These are phyloP conservation scores for Starmera dryadoides DNA, from an alignment of 805 yeast genomes.

Conservation along the genomic window DNA sequence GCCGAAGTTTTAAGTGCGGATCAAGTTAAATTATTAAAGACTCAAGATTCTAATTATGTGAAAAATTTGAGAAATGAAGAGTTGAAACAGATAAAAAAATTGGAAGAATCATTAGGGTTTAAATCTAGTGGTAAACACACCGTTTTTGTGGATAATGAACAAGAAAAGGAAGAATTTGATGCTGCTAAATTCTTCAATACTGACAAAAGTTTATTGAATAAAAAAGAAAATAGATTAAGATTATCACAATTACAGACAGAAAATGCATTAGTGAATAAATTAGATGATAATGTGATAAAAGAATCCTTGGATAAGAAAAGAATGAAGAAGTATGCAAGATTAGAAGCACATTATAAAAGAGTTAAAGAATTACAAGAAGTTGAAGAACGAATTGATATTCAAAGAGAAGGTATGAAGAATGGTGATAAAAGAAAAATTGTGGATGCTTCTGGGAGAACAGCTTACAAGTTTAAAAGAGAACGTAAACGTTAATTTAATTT, in stretches of 20 bases:
- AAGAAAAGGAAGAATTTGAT: conserved; percentile 49
- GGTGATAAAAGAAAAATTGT: conserved; percentile 78
- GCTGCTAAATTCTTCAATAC: conserved; percentile 68
- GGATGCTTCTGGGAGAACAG: conserved; percentile 57
- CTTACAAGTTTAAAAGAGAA: conserved; percentile 80
- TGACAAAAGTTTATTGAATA: conserved; percentile 49
- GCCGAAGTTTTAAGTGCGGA: conserved; percentile 55
- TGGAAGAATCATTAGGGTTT: conserved; percentile 36
- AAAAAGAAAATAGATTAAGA: conserved; percentile 68
- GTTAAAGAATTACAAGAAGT: conserved; percentile 61
- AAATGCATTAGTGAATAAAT: conserved; percentile 17
- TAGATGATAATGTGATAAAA: conserved; percentile 24
- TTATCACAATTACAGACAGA: conserved; percentile 47
- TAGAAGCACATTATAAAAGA: conserved; percentile 63
- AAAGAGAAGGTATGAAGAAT: conserved; percentile 83
- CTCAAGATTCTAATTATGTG: conserved; percentile 86
- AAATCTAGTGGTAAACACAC: conserved; percentile 70
- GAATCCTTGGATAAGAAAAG: conserved; percentile 44
- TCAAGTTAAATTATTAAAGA: conserved; percentile 75
- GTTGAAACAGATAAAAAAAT: conserved; percentile 50
- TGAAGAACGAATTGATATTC: conserved; percentile 65
- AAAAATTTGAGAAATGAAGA: conserved; percentile 72
- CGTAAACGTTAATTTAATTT: conserved; percentile 40
- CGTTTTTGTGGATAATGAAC: conserved; percentile 67
- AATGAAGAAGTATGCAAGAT: conserved; percentile 48